Base-by-base conservation (phyloP, 2,329 filamentous ascomycete species). In the Trichoderma pleuroti region DNA sequence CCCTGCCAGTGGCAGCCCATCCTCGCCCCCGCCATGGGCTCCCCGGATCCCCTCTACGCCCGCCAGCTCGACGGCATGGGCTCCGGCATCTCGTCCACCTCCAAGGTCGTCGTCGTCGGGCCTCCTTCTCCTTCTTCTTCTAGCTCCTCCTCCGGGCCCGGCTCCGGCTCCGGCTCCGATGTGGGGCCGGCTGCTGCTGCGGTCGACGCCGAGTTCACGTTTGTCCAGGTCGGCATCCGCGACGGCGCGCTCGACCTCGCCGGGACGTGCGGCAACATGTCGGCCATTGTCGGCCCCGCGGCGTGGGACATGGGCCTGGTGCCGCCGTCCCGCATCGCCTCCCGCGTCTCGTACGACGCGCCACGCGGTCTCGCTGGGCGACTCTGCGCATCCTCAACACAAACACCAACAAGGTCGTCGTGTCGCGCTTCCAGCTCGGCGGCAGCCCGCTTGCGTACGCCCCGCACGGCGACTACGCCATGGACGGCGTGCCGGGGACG, bases 211-310 rank as follows among this genome's bases (percentile, higher is more conserved):
- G 88, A 92, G 71, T 93, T 91, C 76, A 93, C 91, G 0, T 93
- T 93, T 76, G 87, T 91, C 1, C 88, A 90, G 49, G 82, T 93
- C 8, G 91, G 91, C 3, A 86, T 93, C 68, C 86, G 86, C 66
- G 85, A 90, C 74, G 81, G 82, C 5, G 80, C 82, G 36, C 84
- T 93, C 3, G 91, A 93, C 75, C 86, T 88, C 75, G 88, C 89
- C 0, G 88, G 90, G 28, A 93, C 93, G 75, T 93, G 91, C 76
- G 91, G 91, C n/a, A 93, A 93, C 77, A 91, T 93, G 89, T 88
- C 84, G 7, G 85, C 86, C 52, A 85, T 88, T 0, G 85, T 93
- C 59, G 92, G 91, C 0, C 91, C 91, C 0, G 75, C 76, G 56
- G 76, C 76, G 3, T 80, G 78, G 76, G 80, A 81, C 63, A 73